A percentile compares a stretch with the other conserved stretches of the same genome.
Evolutionary conservation across 2,329 filamentous ascomycete species (phyloP).

Genomic region (Fonsecaea multimorphosa): DNA sequence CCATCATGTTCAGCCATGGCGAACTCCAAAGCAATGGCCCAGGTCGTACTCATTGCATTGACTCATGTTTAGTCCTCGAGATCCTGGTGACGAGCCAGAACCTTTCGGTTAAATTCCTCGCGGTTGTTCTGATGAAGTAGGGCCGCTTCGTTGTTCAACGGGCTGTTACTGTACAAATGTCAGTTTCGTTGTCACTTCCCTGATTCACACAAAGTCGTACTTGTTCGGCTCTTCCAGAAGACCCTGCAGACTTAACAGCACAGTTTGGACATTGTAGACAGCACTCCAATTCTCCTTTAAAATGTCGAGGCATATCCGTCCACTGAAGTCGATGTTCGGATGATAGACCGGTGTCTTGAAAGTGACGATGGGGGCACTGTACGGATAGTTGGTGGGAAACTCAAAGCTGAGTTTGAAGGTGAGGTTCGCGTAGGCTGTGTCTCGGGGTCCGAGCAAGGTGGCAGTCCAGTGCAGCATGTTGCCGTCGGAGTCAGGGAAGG

Average conservation of each 20-base stretch:
- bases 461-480: slow-evolving; percentile 93
- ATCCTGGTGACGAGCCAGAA: slow-evolving; percentile 68
- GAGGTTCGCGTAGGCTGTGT: slow-evolving; percentile 87
- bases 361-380: slow-evolving; percentile 84
- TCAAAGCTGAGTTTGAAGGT: slow-evolving; percentile 90
- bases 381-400: slow-evolving; percentile 93
- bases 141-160: slow-evolving; percentile 93
- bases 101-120: slow-evolving; percentile 80
- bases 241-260: slow-evolving; percentile 91
- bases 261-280: slow-evolving; percentile 93
- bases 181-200: slow-evolving; percentile 4
- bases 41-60: slow-evolving; percentile 11
- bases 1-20: slow-evolving; percentile 6
- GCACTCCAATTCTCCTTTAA: slow-evolving; percentile 99
- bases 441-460: slow-evolving; percentile 87
- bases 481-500: slow-evolving; percentile 88
- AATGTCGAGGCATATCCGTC: slow-evolving; percentile 96
- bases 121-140: slow-evolving; percentile 92
- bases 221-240: slow-evolving; percentile 97
- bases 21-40: slow-evolving; percentile 19
- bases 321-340: slow-evolving; percentile 96
- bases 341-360: slow-evolving; percentile 99
- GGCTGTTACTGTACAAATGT: slow-evolving; percentile 71
- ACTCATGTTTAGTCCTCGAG: slow-evolving; percentile 51
- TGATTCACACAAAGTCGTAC: slow-evolving; percentile 61